phyloP scores from a whole-genome alignment of 1,284 basidiomycete genomes.

The Trichosporon sp. region DNA sequence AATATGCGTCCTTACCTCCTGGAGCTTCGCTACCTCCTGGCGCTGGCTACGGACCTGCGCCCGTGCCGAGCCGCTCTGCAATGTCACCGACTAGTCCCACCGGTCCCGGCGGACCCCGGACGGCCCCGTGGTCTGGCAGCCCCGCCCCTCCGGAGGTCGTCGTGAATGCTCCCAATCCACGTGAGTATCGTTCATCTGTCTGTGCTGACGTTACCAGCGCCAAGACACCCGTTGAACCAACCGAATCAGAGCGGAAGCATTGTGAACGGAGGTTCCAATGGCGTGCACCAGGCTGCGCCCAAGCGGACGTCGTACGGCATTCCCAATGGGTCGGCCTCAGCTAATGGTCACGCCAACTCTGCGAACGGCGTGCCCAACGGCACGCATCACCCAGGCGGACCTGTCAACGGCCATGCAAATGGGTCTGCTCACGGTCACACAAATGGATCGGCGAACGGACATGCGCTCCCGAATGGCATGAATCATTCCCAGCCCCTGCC shows the following conservation, averaged over 20 bases:
- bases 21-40: conserved; percentile 3
- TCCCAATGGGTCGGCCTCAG: neutral
- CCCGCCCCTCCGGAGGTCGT: neutral
- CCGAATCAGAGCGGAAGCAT: neutral
- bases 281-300: neutral
- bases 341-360: neutral
- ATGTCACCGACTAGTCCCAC: neutral
- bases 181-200: neutral
- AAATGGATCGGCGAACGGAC: neutral
- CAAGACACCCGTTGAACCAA: neutral
- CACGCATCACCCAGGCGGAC: neutral
- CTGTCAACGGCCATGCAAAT: neutral
- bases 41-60: neutral
- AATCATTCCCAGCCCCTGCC: neutral
- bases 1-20: neutral
- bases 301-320: neutral
- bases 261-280: neutral
- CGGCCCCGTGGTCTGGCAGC: neutral
- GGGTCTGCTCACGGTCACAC: neutral
- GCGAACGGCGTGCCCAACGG: neutral
- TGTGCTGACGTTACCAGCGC: neutral
- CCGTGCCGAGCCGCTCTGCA: neutral
- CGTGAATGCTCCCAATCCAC: neutral
- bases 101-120: neutral
- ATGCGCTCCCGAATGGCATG: neutral